Conservation (phyloP, 2,329 filamentous ascomycete species). For the Calonectria multiphialidica region DNA sequence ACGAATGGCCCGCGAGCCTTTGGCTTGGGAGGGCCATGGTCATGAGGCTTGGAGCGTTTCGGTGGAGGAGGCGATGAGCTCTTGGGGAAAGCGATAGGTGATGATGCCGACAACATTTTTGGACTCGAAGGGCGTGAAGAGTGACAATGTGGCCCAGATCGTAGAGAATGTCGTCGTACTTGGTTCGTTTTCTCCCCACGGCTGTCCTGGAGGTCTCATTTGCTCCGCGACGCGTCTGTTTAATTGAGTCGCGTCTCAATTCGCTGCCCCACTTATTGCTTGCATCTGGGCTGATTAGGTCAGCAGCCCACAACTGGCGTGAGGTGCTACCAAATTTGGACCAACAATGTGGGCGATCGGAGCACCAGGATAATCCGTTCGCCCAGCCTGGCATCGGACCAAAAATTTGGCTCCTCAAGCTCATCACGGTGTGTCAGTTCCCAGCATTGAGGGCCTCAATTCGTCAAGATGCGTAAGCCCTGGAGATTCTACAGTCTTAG, state of each 20-base stretch:
- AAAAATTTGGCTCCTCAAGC: conserved; percentile 48
- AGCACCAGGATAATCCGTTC: conserved; percentile 46
- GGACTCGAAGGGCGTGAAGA: not conserved
- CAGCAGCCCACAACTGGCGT: conserved; percentile 31
- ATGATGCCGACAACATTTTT: conserved; percentile 71
- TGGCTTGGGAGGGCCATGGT: conserved; percentile 47
- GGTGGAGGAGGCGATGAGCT: conserved; percentile 56
- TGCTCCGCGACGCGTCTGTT: conserved; percentile 42
- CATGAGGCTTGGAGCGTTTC: conserved; percentile 53
- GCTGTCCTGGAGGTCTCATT: conserved; percentile 8
- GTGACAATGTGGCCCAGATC: not conserved
- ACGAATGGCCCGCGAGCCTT: conserved; percentile 23
- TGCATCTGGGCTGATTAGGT: conserved; percentile 30
- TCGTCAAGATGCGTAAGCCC: conserved; percentile 65
- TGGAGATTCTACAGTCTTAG: conserved; percentile 75
- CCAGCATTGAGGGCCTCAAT: conserved; percentile 43
- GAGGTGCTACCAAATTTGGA: not conserved
- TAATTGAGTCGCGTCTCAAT: conserved; percentile 46
- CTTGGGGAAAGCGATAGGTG: conserved; percentile 67
- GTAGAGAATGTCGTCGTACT: not conserved
- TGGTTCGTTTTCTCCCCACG: conserved; percentile 21
- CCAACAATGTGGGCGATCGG: conserved; percentile 19
- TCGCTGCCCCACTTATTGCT: conserved; percentile 29
- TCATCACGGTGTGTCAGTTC: conserved; percentile 40
- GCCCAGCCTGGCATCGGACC: conserved; percentile 34